Evolutionary conservation across 2,329 filamentous ascomycete species (phyloP).

Genomic region (Penicillium sp.): DNA sequence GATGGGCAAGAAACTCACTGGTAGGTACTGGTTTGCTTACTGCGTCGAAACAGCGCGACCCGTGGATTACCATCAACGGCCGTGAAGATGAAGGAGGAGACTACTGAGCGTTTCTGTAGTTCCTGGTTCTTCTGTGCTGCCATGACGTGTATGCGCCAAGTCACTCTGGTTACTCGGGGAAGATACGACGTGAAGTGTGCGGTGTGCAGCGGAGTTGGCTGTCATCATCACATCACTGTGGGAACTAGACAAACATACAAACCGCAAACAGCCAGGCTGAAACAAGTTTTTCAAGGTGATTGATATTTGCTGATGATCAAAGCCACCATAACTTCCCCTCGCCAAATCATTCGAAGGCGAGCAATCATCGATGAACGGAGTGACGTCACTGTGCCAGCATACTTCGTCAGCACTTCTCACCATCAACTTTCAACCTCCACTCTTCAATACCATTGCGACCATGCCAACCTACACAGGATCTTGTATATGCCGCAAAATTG

Average conservation of each 20-base stretch:
- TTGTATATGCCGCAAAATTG: conserved; percentile 55
- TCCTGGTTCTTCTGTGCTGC: conserved; percentile 3
- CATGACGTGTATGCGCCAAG: too few relatives aligned
- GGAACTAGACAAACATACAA: too few relatives aligned
- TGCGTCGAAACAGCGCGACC: conserved; percentile 67
- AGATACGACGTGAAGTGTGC: too few relatives aligned
- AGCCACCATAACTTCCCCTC: too few relatives aligned
- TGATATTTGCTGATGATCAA: too few relatives aligned
- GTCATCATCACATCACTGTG: neutral
- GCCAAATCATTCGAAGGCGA: too few relatives aligned
- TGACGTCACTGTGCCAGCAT: too few relatives aligned
- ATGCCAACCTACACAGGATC: conserved; percentile 44
- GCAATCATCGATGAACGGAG: too few relatives aligned
- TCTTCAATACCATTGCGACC: neutral
- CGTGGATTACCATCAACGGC: conserved; percentile 36
- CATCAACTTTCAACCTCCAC: neutral
- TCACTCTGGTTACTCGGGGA: too few relatives aligned
- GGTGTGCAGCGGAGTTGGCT: neutral
- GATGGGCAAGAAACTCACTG: conserved; percentile 43
- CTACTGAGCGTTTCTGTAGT: conserved; percentile 38
- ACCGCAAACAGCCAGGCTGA: too few relatives aligned
- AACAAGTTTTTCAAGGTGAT: too few relatives aligned
- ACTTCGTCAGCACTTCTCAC: too few relatives aligned
- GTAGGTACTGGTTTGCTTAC: conserved; percentile 64
- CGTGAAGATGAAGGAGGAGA: conserved; percentile 52